These are phyloP conservation scores for Monascus purpureus DNA, from an alignment of 495 filamentous ascomycete species.

Conservation along the genomic window DNA sequence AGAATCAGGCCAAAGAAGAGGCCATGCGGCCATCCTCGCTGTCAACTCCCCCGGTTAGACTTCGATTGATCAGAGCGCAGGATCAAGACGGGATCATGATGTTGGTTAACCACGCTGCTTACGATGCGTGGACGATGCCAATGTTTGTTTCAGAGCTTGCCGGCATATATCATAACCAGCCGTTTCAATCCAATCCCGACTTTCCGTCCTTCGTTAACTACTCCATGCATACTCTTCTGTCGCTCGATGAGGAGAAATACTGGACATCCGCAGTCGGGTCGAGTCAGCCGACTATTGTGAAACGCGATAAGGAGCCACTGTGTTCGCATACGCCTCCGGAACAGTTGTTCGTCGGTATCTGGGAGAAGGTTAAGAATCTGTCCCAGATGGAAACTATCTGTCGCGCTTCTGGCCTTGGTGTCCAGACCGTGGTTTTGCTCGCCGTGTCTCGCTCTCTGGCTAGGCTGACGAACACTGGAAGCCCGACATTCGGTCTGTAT, in stretches of 20 bases:
- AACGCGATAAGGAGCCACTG: neutral
- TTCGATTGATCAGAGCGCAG: constrained; percentile 10
- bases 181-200: constrained; percentile 4
- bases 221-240: constrained; percentile 8
- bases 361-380: constrained; percentile 12
- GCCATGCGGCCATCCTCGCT: constrained; percentile 13
- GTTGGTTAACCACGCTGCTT: constrained; percentile 19
- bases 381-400: constrained; percentile 8
- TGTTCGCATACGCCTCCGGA: neutral
- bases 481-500: constrained; percentile 19
- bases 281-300: constrained; percentile 7
- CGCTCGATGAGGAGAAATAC: constrained; percentile 9
- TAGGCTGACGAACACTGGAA: constrained; percentile 5
- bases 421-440: constrained; percentile 17
- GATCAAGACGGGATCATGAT: constrained; percentile 14
- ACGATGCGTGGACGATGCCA: constrained; percentile 22
- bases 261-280: constrained; percentile 8
- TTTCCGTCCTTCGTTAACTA: constrained; percentile 12
- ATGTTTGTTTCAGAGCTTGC: constrained; percentile 15
- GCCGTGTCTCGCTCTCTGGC: constrained; percentile 16
- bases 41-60: constrained; percentile 12
- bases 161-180: constrained; percentile 8
- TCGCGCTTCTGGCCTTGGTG: constrained; percentile 7
- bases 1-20: constrained; percentile 9
- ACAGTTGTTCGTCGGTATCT: constrained; percentile 11